Percentiles rank a stretch among this genome's conserved stretches.
phyloP scores from a whole-genome alignment of 805 yeast genomes.

The Nakazawaea populi region DNA sequence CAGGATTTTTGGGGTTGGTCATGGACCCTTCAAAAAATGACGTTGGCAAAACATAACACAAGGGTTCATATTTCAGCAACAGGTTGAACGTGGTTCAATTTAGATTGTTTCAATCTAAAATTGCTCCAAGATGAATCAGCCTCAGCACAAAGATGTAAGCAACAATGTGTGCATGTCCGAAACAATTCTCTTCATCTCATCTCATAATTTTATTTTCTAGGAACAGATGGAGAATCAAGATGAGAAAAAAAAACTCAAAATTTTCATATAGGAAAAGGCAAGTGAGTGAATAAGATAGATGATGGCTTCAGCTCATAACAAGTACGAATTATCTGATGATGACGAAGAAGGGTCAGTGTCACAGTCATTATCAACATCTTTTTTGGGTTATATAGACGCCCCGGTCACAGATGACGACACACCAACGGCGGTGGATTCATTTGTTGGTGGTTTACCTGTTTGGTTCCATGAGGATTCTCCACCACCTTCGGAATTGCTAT shows the following conservation, averaged over 20 bases:
- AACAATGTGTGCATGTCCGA: too few species aligned
- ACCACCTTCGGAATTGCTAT: conserved; percentile 47
- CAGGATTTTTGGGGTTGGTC: too few species aligned
- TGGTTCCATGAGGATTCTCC: conserved; percentile 61
- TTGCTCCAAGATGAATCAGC: too few species aligned
- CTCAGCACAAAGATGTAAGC: too few species aligned
- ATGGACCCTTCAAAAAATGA: too few species aligned
- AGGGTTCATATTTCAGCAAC: too few species aligned
- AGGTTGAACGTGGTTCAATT: too few species aligned
- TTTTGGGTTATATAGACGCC: conserved; percentile 61
- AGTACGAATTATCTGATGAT: conserved; percentile 45
- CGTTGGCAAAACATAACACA: too few species aligned
- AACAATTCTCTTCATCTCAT: too few species aligned
- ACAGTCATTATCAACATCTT: conserved; percentile 31
- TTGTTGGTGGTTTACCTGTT: conserved; percentile 73
- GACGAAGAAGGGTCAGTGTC: conserved; percentile 30
- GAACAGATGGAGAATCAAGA: neutral
- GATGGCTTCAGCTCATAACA: conserved; percentile 1
- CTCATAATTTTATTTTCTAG: too few species aligned
- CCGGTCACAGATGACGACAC: conserved; percentile 42
- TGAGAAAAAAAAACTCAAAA: neutral
- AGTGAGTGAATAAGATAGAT: too few species aligned
- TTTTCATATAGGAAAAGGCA: neutral
- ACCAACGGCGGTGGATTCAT: conserved; percentile 57
- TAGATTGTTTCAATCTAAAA: too few species aligned